These are phyloP conservation scores for Microbotryomycetes sp. DNA, from an alignment of 1,284 basidiomycete genomes.

Conservation along the genomic window DNA sequence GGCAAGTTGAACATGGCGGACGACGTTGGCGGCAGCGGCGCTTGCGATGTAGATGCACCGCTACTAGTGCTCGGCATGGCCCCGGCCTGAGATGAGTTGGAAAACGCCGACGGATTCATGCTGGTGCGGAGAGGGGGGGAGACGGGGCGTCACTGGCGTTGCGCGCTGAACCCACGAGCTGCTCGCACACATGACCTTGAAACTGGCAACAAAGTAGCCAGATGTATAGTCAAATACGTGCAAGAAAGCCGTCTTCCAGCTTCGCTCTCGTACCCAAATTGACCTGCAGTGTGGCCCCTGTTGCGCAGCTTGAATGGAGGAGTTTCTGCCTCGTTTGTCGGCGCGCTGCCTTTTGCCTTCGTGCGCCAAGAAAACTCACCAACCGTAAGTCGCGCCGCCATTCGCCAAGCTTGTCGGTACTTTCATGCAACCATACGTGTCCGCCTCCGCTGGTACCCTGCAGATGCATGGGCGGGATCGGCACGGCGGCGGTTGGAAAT, in stretches of 20 bases:
- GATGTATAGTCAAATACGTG: too few relatives aligned
- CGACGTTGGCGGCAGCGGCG: neutral
- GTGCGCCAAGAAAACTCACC: neutral
- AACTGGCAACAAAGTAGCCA: too few relatives aligned
- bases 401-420: neutral
- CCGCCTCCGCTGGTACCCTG: neutral
- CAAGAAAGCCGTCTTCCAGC: too few relatives aligned
- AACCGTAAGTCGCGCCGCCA: neutral
- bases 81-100: neutral
- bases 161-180: too few relatives aligned
- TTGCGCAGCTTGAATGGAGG: neutral
- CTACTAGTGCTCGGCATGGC: neutral
- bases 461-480: neutral
- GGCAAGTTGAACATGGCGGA: neutral
- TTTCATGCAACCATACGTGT: neutral
- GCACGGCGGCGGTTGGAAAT: neutral
- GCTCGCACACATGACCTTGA: too few relatives aligned
- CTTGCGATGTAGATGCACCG: conserved; percentile 8
- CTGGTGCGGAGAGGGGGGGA: neutral
- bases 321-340: neutral
- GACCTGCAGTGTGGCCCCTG: too few relatives aligned
- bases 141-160: neutral
- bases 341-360: neutral
- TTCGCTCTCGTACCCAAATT: too few relatives aligned
- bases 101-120: conserved; percentile 8